Percentiles rank a stretch among this genome's conserved stretches.
phyloP scores from a whole-genome alignment of 768 basidiomycete species.

The Glaciozyma martinii region DNA sequence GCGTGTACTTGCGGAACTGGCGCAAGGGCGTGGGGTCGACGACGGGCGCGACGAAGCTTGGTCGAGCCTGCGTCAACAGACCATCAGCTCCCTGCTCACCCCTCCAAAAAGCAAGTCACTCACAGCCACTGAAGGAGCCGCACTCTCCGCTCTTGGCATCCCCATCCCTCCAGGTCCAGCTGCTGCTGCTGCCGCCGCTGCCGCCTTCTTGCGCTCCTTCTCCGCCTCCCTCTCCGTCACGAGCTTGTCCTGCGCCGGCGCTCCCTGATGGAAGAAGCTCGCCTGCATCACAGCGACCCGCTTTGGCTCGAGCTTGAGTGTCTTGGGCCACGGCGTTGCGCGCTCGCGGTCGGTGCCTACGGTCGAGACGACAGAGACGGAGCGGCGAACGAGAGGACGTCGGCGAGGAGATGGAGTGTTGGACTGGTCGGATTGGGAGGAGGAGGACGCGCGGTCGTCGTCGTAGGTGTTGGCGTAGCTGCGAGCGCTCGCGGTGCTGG shows the following conservation, averaged over 20 bases:
- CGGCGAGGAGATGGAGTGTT: not conserved
- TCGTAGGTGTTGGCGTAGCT: too few relatives aligned
- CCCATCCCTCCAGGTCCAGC: not conserved
- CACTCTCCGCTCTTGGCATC: conserved; percentile 4
- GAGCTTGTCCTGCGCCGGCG: not conserved
- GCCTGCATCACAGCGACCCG: conserved; percentile 91
- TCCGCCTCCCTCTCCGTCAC: not conserved
- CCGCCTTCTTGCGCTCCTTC: not conserved
- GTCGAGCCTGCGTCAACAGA: conserved; percentile 4
- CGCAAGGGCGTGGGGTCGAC: conserved; percentile 27
- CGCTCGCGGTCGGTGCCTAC: not conserved
- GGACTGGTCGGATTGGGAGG: too few relatives aligned
- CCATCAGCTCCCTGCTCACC: not conserved
- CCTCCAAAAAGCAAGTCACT: not conserved
- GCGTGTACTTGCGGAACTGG: conserved; percentile 20
- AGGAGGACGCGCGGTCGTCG: too few relatives aligned
- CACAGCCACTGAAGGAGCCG: not conserved
- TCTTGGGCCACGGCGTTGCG: not conserved
- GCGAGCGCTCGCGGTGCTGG: too few relatives aligned
- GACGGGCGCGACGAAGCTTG: conserved; percentile 13
- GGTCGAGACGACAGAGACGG: not conserved
- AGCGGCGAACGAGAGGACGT: not conserved
- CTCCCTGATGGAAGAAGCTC: conserved; percentile 51
- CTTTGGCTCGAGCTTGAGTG: conserved; percentile 66
- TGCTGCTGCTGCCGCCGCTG: not conserved